These are phyloP conservation scores for Alternaria conjuncta DNA, from an alignment of 2,329 filamentous ascomycete genomes.

Conservation along the genomic window DNA sequence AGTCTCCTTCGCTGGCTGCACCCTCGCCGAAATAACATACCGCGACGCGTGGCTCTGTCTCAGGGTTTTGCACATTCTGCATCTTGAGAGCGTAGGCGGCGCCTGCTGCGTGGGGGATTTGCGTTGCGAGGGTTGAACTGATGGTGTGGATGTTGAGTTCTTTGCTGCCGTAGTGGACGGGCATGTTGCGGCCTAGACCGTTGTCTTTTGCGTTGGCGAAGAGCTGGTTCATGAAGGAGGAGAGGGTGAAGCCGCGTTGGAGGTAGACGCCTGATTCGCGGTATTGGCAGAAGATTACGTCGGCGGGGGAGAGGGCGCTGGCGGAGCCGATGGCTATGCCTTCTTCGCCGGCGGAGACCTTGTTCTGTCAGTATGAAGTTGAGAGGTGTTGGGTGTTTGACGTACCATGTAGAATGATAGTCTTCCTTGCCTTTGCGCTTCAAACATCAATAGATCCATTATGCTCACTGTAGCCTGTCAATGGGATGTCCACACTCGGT, in stretches of 20 bases:
- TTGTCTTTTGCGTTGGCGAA: conserved; percentile 85
- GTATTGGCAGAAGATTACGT: conserved; percentile 94
- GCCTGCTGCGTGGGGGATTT: conserved; percentile 86
- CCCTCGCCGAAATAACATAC: conserved; percentile 91
- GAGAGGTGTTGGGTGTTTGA: not conserved
- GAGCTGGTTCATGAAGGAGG: conserved; percentile 93
- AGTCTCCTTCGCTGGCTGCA: conserved; percentile 88
- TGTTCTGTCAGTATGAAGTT: not conserved
- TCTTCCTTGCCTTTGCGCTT: conserved; percentile 93
- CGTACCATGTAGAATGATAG: conserved; percentile 94
- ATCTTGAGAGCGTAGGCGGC: conserved; percentile 88
- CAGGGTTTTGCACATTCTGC: conserved; percentile 75
- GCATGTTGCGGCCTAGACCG: conserved; percentile 91
- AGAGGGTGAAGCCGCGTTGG: conserved; percentile 84
- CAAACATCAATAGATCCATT: conserved; percentile 98
- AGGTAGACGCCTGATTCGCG: conserved; percentile 90
- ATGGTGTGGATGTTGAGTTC: conserved; percentile 89
- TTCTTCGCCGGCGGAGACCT: conserved; percentile 86
- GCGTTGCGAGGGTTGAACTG: conserved; percentile 83
- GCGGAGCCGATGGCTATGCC: conserved; percentile 90
- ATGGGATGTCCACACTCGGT: not conserved
- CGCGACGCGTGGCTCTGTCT: conserved; percentile 66
- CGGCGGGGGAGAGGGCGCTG: conserved; percentile 79
- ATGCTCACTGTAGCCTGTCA: conserved; percentile 64
- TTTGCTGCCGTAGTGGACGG: conserved; percentile 89